Evolutionary conservation across 2,329 filamentous ascomycete genomes (phyloP).

Genomic region (Pseudocercospora fuligena): DNA sequence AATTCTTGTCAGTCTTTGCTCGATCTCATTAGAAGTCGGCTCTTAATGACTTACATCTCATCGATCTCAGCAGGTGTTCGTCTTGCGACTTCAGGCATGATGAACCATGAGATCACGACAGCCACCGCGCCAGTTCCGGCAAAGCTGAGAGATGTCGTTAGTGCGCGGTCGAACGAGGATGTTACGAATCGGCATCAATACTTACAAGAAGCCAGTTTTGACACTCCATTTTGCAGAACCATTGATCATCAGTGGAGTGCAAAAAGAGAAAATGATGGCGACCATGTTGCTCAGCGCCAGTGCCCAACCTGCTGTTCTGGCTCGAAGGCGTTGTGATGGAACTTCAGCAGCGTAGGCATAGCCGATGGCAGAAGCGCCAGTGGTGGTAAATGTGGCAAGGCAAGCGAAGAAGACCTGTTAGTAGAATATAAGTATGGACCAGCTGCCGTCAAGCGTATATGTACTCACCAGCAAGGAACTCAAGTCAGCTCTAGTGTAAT

Average conservation of each 20-base stretch:
- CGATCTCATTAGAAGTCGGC: background rate
- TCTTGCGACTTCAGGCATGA: slow-evolving; percentile 45
- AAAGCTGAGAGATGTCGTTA: slow-evolving; percentile 34
- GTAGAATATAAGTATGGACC: too few relatives aligned
- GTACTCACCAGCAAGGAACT: slow-evolving; percentile 45
- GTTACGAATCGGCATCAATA: slow-evolving; percentile 5
- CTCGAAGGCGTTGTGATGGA: slow-evolving; percentile 48
- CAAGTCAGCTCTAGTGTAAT: slow-evolving; percentile 41
- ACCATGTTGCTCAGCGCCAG: slow-evolving; percentile 49
- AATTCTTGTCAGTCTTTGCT: background rate
- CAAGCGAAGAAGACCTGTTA: slow-evolving; percentile 46
- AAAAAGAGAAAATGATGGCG: slow-evolving; percentile 53
- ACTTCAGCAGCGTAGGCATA: slow-evolving; percentile 52
- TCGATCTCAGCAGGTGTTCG: slow-evolving; percentile 47
- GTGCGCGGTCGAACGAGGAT: background rate
- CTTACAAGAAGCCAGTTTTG: slow-evolving; percentile 53
- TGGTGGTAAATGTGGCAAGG: slow-evolving; percentile 49
- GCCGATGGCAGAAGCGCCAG: slow-evolving; percentile 49
- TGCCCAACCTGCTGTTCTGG: slow-evolving; percentile 47
- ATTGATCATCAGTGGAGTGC: slow-evolving; percentile 53
- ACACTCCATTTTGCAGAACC: slow-evolving; percentile 48
- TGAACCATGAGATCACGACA: slow-evolving; percentile 44
- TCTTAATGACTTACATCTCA: slow-evolving; percentile 42
- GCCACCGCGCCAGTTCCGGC: slow-evolving; percentile 42
- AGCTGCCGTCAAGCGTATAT: background rate